Evolutionary conservation across 2,329 filamentous ascomycete species (phyloP).

Genomic region (Penicillium crustosum): DNA sequence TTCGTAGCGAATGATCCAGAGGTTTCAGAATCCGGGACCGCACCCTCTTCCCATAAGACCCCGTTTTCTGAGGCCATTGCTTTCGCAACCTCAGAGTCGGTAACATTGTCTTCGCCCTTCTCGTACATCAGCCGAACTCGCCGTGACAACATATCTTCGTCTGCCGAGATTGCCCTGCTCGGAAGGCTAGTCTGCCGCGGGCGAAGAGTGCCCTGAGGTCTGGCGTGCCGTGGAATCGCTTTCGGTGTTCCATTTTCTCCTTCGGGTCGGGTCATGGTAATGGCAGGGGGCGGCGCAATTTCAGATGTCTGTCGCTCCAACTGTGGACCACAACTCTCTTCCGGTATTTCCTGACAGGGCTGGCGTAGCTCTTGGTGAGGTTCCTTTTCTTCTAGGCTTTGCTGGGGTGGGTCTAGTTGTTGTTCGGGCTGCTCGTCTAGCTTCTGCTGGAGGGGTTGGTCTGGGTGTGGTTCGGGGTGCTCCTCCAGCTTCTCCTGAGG

Average conservation of each 20-base stretch:
- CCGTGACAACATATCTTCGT: slow-evolving; percentile 63
- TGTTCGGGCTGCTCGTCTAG: not conserved
- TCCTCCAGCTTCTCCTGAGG: slow-evolving; percentile 22
- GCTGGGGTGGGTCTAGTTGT: slow-evolving; percentile 10
- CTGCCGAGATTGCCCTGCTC: slow-evolving; percentile 58
- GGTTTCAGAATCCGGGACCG: slow-evolving; percentile 30
- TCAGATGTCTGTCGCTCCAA: slow-evolving; percentile 17
- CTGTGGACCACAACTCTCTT: slow-evolving; percentile 9
- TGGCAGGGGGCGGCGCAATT: slow-evolving; percentile 12
- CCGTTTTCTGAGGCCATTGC: slow-evolving; percentile 41
- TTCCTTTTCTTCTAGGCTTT: slow-evolving; percentile 7
- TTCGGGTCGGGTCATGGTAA: slow-evolving; percentile 17
- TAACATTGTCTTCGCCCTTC: slow-evolving; percentile 57
- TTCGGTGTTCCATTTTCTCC: slow-evolving; percentile 23
- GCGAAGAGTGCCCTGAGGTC: slow-evolving; percentile 40
- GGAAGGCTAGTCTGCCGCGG: slow-evolving; percentile 39
- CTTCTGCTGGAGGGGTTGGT: not conserved
- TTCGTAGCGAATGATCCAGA: slow-evolving; percentile 26
- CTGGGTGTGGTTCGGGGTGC: slow-evolving; percentile 8
- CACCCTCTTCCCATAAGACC: slow-evolving; percentile 42
- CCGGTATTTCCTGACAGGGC: slow-evolving; percentile 2
- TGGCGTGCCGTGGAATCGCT: slow-evolving; percentile 27
- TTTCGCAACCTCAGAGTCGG: slow-evolving; percentile 41
- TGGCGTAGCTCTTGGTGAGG: slow-evolving; percentile 7
- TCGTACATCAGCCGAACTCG: slow-evolving; percentile 65